These are phyloP conservation scores for Colletotrichum sp. DNA, from an alignment of 2,329 filamentous ascomycete species.

Conservation along the genomic window DNA sequence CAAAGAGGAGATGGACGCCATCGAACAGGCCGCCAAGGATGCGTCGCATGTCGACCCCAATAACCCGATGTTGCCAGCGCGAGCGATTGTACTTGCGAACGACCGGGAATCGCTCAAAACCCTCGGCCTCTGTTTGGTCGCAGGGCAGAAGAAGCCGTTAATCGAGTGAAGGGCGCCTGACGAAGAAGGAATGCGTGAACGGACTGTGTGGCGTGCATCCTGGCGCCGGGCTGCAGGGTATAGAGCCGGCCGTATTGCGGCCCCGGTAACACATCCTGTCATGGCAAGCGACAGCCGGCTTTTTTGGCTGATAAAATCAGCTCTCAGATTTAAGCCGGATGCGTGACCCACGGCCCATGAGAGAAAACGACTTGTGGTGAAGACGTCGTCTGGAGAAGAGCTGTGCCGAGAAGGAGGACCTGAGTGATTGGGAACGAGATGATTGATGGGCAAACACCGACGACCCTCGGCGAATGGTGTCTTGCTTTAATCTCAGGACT, in stretches of 20 bases:
- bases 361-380: background rate
- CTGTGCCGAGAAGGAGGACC: background rate
- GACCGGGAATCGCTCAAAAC: conserved; percentile 70
- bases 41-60: conserved; percentile 87
- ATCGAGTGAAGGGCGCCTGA: conserved; percentile 53
- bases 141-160: conserved; percentile 68
- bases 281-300: background rate
- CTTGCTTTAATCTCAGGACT: background rate
- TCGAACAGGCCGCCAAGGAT: conserved; percentile 94
- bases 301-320: background rate
- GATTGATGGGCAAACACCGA: background rate
- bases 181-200: background rate
- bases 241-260: background rate
- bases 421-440: background rate
- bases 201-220: background rate
- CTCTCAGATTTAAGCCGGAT: background rate
- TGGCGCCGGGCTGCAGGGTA: conserved; percentile 7
- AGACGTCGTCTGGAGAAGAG: background rate
- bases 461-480: background rate
- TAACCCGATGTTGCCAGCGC: conserved; percentile 90
- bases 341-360: background rate
- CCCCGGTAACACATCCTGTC: background rate
- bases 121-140: conserved; percentile 67
- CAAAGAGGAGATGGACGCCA: conserved; percentile 98
- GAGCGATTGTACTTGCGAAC: conserved; percentile 78